Evolutionary conservation across 768 basidiomycete species (phyloP), one percentile per base, ranked within the genome.

Genomic region (Suillus paluster): DNA sequence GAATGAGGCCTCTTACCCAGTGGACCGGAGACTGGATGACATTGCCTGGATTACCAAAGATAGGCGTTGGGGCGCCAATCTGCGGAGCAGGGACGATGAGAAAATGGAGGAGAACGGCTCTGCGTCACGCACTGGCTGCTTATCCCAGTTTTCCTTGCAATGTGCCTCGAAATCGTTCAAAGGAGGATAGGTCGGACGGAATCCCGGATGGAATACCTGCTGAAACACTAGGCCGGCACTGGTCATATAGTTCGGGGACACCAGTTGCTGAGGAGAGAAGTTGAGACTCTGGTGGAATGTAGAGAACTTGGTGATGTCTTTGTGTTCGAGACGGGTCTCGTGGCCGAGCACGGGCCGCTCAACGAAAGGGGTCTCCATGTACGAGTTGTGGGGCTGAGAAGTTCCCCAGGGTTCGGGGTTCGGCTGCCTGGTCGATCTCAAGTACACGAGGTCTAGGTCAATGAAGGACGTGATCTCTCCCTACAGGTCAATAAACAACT

Each of bases 351-450:
- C 23, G 15, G 27, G n/a, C 23, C 25, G 53, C 38, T n/a, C 7
- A 11, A 12, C 3, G 15, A 19, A 8, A 15, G 50, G 25, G 17
- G 15, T 15, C 23, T 56, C 53, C 12, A n/a, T n/a, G 38, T 61
- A 61, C 36, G 41, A 25, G 25, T 61, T 61, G n/a, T 56, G 53
- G 11, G 60, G 60, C 27, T 61, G 39, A 39, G 60, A 61, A 6
- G 36, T 54, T 30, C 59, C 59, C 59, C 59, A 60, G 3, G 59
- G 59, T 11, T 60, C 59, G 19, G 59, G 59, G 10, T 60, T n/a
- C 8, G 3, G 36, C 38, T 60, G 59, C 52, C 21, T 39, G 19
- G 21, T 39, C 12, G 59, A 53, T 21, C 23, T n/a, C 19, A 60
- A 54, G 52, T 54, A 60, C 0, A 39, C 38, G 21, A 60, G 59